phyloP scores from a whole-genome alignment of 305 asterid species.

The Fraxinus ornus region DNA sequence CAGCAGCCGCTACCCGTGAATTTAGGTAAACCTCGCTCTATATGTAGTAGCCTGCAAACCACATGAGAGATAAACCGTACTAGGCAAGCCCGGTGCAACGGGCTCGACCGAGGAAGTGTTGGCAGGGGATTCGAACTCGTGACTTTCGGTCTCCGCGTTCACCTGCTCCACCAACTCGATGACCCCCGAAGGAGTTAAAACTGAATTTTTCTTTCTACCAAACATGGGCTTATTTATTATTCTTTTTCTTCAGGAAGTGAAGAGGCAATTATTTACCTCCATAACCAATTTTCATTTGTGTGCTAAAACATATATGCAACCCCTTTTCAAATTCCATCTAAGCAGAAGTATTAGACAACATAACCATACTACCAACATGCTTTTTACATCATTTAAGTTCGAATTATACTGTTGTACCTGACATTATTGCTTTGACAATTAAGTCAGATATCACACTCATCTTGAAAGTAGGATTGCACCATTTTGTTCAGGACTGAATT shows the following conservation, averaged over 20 bases:
- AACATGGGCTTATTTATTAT: background rate
- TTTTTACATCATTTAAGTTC: background rate
- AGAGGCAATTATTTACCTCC: background rate
- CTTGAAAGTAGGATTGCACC: background rate
- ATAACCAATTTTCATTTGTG: background rate
- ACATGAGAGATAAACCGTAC: too few species aligned
- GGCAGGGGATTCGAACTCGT: too few species aligned
- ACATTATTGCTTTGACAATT: background rate
- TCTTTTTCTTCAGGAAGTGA: background rate
- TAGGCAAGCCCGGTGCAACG: too few species aligned
- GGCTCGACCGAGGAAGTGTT: too few species aligned
- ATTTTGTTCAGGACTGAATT: background rate
- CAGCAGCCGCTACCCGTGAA: too few species aligned
- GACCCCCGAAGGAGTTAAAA: too few species aligned
- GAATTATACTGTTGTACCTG: background rate
- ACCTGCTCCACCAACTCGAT: too few species aligned
- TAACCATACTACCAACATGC: background rate
- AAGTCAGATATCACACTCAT: background rate
- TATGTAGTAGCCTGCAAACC: too few species aligned
- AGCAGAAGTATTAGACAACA: background rate
- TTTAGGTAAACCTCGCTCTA: too few species aligned
- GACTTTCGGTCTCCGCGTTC: too few species aligned
- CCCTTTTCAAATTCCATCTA: background rate
- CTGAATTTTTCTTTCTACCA: background rate
- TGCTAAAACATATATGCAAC: background rate